Evolutionary conservation across 2,329 filamentous ascomycete genomes (phyloP).

Genomic region (Venturia pyrina): DNA sequence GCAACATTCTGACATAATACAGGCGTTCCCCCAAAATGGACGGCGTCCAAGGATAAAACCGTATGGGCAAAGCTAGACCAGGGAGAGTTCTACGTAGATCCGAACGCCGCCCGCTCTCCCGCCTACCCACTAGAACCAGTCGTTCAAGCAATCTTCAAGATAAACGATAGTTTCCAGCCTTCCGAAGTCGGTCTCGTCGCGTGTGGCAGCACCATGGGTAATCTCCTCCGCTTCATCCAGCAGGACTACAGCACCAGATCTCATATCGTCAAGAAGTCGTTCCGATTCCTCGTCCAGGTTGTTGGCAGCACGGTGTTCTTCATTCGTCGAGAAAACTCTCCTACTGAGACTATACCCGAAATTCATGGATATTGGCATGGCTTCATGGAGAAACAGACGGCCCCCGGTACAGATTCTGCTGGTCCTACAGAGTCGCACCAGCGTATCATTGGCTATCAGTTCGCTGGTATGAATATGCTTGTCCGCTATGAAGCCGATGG

Average conservation of each 20-base stretch:
- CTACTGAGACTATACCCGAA: constrained; percentile 22
- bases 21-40: constrained; percentile 45
- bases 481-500: constrained; percentile 52
- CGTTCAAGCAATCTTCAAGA: constrained; percentile 32
- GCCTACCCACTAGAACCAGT: constrained; percentile 42
- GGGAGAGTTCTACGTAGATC: constrained; percentile 44
- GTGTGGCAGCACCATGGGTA: constrained; percentile 52
- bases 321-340: constrained; percentile 50
- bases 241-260: constrained; percentile 24
- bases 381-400: not conserved
- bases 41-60: constrained; percentile 26
- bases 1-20: constrained; percentile 10
- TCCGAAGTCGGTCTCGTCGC: constrained; percentile 45
- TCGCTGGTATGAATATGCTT: constrained; percentile 43
- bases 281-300: constrained; percentile 49
- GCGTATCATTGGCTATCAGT: constrained; percentile 42
- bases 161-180: constrained; percentile 22
- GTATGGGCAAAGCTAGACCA: constrained; percentile 32
- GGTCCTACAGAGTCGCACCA: constrained; percentile 19
- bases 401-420: not conserved
- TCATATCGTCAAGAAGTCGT: constrained; percentile 29
- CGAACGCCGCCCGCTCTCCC: constrained; percentile 42
- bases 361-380: not conserved
- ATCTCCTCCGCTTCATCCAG: constrained; percentile 44
- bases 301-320: constrained; percentile 53